Conservation (phyloP, 2,329 filamentous ascomycete species). For the Colletotrichum salicis region DNA sequence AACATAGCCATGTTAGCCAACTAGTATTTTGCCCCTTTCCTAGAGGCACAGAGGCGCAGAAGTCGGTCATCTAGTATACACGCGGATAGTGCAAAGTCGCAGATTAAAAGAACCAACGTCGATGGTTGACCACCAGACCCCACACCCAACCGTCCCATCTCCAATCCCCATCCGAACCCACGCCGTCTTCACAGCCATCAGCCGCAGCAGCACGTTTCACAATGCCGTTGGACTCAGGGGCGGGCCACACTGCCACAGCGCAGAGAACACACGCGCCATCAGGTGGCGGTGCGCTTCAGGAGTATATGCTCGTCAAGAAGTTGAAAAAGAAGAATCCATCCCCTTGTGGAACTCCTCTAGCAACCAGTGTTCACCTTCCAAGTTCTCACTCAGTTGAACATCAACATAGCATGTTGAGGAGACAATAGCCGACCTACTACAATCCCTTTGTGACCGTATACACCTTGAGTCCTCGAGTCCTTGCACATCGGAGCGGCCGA, state of each 20-base stretch:
- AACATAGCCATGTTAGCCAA: no score
- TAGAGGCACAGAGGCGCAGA: no score
- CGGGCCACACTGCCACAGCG: not conserved
- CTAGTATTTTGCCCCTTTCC: no score
- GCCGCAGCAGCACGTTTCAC: conserved; percentile 20
- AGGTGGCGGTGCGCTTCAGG: conserved; percentile 5
- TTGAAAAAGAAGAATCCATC: not conserved
- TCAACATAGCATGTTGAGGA: not conserved
- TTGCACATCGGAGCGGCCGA: not conserved
- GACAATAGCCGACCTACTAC: not conserved
- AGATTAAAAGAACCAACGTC: not conserved
- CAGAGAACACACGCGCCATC: conserved; percentile 15
- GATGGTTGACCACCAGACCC: not conserved
- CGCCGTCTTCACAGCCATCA: not conserved
- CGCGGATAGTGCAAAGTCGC: not conserved
- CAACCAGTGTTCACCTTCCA: not conserved
- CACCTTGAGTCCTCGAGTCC: not conserved
- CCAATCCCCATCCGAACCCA: not conserved
- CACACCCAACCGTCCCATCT: not conserved
- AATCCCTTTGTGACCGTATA: not conserved
- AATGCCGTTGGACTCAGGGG: not conserved
- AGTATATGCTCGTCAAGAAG: not conserved
- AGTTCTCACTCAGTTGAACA: not conserved
- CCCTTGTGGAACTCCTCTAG: not conserved
- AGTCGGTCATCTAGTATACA: not conserved